These are phyloP conservation scores for Aspergillus neotritici DNA, from an alignment of 2,329 filamentous ascomycete genomes.

Conservation along the genomic window DNA sequence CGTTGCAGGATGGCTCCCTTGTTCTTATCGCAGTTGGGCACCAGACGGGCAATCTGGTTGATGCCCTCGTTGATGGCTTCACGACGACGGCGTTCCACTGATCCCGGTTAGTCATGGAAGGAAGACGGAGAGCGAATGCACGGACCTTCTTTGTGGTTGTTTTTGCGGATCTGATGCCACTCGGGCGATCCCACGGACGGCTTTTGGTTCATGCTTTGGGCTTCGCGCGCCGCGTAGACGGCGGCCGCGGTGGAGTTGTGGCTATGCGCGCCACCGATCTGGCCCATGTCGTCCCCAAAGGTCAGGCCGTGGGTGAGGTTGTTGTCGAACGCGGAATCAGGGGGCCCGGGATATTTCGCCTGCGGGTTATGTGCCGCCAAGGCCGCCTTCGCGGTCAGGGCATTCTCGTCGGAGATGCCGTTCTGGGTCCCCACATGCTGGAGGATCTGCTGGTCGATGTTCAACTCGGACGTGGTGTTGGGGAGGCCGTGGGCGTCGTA, in stretches of 20 bases:
- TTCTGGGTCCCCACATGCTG: conserved; percentile 50
- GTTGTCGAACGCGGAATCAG: conserved; percentile 35
- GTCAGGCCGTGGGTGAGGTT: conserved; percentile 31
- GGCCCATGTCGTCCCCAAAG: conserved; percentile 38
- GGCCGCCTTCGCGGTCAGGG: conserved; percentile 44
- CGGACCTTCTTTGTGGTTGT: conserved; percentile 97
- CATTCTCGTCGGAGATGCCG: conserved; percentile 45
- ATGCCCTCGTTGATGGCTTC: conserved; percentile 99
- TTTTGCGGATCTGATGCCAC: conserved; percentile 95
- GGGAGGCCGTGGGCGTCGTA: conserved; percentile 37
- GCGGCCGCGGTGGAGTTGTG: conserved; percentile 57
- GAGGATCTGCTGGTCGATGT: conserved; percentile 44
- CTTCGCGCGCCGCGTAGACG: conserved; percentile 48
- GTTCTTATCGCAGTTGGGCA: conserved; percentile 97
- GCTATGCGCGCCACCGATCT: conserved; percentile 33
- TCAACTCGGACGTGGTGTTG: conserved; percentile 33
- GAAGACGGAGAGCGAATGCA: neutral
- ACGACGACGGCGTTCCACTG: conserved; percentile 90
- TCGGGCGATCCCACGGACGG: conserved; percentile 92
- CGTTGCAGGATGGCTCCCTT: conserved; percentile 94
- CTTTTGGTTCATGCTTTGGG: conserved; percentile 56
- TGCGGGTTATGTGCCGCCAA: conserved; percentile 41
- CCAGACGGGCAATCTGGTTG: conserved; percentile 95
- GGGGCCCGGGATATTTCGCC: conserved; percentile 42
- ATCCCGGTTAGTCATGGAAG: conserved; percentile 19